A percentile compares a stretch with the other conserved stretches of the same genome.
phyloP scores from a whole-genome alignment of 345 rosid species.

The Hibiscus mutabilis region DNA sequence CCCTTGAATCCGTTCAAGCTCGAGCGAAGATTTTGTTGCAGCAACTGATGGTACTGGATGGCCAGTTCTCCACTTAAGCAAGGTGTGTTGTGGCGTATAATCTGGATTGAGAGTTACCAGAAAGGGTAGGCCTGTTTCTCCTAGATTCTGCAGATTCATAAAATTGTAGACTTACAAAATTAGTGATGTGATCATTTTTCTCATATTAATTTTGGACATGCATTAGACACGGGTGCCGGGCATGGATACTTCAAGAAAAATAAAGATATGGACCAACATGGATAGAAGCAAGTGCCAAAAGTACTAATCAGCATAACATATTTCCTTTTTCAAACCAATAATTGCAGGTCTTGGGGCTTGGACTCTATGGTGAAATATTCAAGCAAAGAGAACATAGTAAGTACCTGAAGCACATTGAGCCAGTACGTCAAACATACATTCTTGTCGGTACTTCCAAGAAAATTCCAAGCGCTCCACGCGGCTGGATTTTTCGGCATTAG shows the following conservation, averaged over 20 bases:
- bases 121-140: slow-evolving; percentile 52
- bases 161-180: not conserved
- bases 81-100: slow-evolving; percentile 42
- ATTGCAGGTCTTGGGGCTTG: not conserved
- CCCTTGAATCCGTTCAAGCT: slow-evolving; percentile 71
- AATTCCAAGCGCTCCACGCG: slow-evolving; percentile 97
- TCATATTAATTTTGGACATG: too few species aligned
- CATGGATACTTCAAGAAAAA: too few species aligned
- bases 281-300: not conserved
- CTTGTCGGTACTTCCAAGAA: slow-evolving; percentile 56
- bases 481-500: slow-evolving; percentile 76
- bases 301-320: not conserved
- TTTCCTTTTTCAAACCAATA: not conserved
- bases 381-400: slow-evolving; percentile 7
- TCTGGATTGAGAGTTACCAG: slow-evolving; percentile 80
- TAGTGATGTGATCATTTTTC: too few species aligned
- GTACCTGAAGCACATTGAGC: slow-evolving; percentile 92
- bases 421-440: slow-evolving; percentile 85
- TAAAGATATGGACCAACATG: too few species aligned
- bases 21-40: slow-evolving; percentile 70
- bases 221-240: too few species aligned
- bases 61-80: slow-evolving; percentile 77
- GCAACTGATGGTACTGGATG: slow-evolving; percentile 91
- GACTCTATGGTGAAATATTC: not conserved
- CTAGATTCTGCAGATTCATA: slow-evolving; percentile 59